phyloP scores from a whole-genome alignment of 208 protist genomes.

The Lotmaria passim region DNA sequence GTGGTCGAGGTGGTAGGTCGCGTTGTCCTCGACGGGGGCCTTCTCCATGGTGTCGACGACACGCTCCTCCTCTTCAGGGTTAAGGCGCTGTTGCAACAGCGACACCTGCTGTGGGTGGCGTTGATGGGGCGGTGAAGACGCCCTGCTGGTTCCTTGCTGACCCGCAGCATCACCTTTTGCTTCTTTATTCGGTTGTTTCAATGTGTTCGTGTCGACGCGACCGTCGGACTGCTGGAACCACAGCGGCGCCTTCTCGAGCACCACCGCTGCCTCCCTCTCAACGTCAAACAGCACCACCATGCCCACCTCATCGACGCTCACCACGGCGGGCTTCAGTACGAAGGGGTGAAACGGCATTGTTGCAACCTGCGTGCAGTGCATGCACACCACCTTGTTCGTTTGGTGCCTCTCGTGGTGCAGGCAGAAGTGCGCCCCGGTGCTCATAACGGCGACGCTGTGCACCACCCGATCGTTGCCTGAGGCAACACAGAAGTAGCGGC shows the following conservation, averaged over 20 bases:
- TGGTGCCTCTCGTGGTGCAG: constrained; percentile 63
- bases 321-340: constrained; percentile 42
- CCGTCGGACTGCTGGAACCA: constrained; percentile 14
- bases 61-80: constrained; percentile 15
- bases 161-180: background rate
- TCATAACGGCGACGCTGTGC: constrained; percentile 74
- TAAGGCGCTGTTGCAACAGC: constrained; percentile 16
- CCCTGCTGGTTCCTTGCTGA: background rate
- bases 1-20: constrained; percentile 46
- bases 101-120: background rate
- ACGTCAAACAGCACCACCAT: constrained; percentile 67
- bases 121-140: background rate
- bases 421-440: constrained; percentile 60
- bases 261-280: constrained; percentile 33
- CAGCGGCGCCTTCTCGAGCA: constrained; percentile 20
- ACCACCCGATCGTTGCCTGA: constrained; percentile 57
- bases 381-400: constrained; percentile 47
- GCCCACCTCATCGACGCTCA: constrained; percentile 77
- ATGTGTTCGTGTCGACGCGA: too few species aligned
- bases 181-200: too few species aligned
- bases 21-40: constrained; percentile 2
- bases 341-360: constrained; percentile 31
- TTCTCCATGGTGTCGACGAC: constrained; percentile 19
- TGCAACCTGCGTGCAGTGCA: constrained; percentile 55
- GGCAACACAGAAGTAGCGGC: constrained; percentile 61